Conservation (phyloP, 495 filamentous ascomycete species). For the Aspergillus asperescens region DNA sequence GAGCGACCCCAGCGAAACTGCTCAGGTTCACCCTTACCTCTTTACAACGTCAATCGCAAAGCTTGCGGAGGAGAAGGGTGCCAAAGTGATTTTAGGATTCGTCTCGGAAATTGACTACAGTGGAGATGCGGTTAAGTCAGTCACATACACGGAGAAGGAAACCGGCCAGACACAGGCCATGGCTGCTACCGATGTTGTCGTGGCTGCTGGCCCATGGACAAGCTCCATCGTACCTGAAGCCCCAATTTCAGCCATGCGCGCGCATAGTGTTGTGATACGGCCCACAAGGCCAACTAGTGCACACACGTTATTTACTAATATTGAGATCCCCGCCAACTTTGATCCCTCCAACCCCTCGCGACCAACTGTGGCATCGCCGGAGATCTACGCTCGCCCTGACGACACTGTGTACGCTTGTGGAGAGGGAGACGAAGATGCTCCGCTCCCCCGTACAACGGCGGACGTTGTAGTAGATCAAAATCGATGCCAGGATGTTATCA, state of each 20-base stretch:
- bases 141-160: conserved; percentile 70
- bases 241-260: conserved; percentile 74
- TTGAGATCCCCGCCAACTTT: conserved; percentile 62
- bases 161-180: conserved; percentile 54
- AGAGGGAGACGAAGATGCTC: conserved; percentile 71
- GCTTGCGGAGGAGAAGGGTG: conserved; percentile 71
- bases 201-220: conserved; percentile 92
- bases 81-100: conserved; percentile 61
- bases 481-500: conserved; percentile 82
- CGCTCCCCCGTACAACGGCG: conserved; percentile 70
- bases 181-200: conserved; percentile 71
- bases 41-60: conserved; percentile 86
- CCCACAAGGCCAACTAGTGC: conserved; percentile 69
- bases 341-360: conserved; percentile 49
- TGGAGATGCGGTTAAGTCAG: conserved; percentile 51
- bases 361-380: conserved; percentile 65
- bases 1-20: conserved; percentile 72
- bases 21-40: conserved; percentile 89
- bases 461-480: conserved; percentile 69
- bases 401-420: conserved; percentile 91
- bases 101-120: conserved; percentile 58
- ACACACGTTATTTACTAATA: conserved; percentile 88
- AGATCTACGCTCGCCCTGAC: conserved; percentile 88
- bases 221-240: conserved; percentile 63
- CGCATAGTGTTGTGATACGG: conserved; percentile 85